Evolutionary conservation across 2,329 filamentous ascomycete species (phyloP).

Genomic region (Cercospora sesami): DNA sequence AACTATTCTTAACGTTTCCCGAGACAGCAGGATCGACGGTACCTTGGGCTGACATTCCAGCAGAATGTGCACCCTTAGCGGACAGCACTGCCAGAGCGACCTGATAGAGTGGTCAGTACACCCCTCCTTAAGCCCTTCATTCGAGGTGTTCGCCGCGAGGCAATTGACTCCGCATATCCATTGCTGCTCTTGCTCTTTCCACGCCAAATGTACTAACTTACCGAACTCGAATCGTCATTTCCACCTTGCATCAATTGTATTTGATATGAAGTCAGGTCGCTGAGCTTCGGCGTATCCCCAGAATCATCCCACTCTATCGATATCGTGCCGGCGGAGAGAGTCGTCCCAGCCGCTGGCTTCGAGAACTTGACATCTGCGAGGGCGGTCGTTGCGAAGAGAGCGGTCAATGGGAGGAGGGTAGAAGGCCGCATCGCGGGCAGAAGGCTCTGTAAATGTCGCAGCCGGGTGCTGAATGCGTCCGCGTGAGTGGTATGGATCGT

Average conservation of each 20-base stretch:
- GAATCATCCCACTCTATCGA: conserved; percentile 60
- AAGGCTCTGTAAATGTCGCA: not conserved
- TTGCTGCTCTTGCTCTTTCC: not conserved
- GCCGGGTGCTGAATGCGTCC: not conserved
- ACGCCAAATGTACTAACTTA: conserved; percentile 35
- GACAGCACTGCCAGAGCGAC: conserved; percentile 5
- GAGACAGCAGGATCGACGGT: conserved; percentile 29
- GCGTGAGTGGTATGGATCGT: not conserved
- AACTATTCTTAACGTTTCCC: conserved; percentile 47
- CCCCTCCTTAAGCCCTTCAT: not conserved
- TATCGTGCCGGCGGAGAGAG: conserved; percentile 53
- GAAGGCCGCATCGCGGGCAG: conserved; percentile 11
- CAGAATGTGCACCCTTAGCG: conserved; percentile 13
- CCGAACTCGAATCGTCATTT: conserved; percentile 51
- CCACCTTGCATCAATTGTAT: conserved; percentile 63
- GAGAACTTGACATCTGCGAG: conserved; percentile 58
- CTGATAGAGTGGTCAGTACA: not conserved
- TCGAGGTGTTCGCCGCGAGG: not conserved
- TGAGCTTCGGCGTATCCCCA: conserved; percentile 51
- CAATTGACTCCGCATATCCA: not conserved
- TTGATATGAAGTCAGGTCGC: conserved; percentile 56
- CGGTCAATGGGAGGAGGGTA: conserved; percentile 18
- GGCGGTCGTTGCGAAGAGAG: conserved; percentile 45
- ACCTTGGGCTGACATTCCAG: conserved; percentile 17
- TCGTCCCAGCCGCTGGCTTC: conserved; percentile 53